These are phyloP conservation scores for Nepenthes alata DNA, from an alignment of 179 eudicot genomes.

Conservation along the genomic window DNA sequence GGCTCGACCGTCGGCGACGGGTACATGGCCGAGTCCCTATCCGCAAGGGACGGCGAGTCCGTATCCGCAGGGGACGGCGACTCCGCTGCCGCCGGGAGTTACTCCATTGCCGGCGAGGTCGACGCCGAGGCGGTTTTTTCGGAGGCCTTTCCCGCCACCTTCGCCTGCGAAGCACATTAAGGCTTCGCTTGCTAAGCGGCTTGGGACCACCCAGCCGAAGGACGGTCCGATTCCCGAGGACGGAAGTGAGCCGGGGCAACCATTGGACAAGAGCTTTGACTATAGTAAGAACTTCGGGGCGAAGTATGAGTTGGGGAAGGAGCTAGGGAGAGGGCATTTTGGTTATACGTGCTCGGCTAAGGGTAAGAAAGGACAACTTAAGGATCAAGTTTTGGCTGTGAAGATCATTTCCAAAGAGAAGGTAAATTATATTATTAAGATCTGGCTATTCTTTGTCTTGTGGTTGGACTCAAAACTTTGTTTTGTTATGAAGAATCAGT, in stretches of 20 bases:
- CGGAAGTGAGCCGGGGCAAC: background rate
- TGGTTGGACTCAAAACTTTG: no score
- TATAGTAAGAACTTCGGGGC: background rate
- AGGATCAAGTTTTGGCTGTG: background rate
- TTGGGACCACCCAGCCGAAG: background rate
- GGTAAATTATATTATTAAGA: background rate
- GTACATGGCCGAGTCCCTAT: conserved; percentile 28
- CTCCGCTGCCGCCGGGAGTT: conserved; percentile 6
- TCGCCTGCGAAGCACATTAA: conserved; percentile 4
- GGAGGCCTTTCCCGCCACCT: conserved; percentile 2
- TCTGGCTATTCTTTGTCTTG: no score
- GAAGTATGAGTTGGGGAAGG: conserved; percentile 1
- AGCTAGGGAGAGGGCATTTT: conserved; percentile 3
- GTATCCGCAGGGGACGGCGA: conserved; percentile 6
- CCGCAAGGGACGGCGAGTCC: conserved; percentile 34
- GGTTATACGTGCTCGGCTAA: background rate
- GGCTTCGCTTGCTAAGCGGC: background rate
- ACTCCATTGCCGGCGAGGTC: conserved; percentile 32
- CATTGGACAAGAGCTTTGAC: conserved; percentile 2
- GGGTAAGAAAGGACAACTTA: background rate
- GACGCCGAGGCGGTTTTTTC: background rate
- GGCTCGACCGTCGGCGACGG: conserved; percentile 15
- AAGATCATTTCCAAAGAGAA: conserved; percentile 1
- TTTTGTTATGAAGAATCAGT: no score
- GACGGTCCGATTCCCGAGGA: background rate